Conservation (phyloP, 495 filamentous ascomycete species). For the Hamigera avellanea region DNA sequence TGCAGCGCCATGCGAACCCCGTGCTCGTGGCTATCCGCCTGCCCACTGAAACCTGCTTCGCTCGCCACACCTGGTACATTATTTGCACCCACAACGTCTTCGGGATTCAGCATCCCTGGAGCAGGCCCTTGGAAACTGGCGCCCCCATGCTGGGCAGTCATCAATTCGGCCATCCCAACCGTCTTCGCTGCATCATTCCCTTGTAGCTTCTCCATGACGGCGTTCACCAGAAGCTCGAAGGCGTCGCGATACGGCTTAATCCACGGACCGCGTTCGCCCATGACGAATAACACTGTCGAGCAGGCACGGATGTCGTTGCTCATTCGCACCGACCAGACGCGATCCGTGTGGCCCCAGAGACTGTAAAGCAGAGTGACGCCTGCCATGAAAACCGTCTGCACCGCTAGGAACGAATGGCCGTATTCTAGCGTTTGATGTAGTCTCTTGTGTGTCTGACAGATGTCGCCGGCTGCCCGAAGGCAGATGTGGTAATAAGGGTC, state of each 20-base stretch:
- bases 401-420: constrained; percentile 42
- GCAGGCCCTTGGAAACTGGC: constrained; percentile 5
- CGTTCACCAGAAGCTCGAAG: constrained; percentile 40
- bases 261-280: constrained; percentile 40
- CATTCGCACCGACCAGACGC: constrained; percentile 40
- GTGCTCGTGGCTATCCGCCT: constrained; percentile 15
- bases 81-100: constrained; percentile 9
- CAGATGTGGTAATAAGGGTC: constrained; percentile 41
- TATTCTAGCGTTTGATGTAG: constrained; percentile 41
- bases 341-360: constrained; percentile 32
- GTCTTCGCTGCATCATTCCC: constrained; percentile 25
- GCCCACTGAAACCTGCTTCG: background rate
- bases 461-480: constrained; percentile 37
- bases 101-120: constrained; percentile 8
- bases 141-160: constrained; percentile 25
- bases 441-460: constrained; percentile 42
- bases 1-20: constrained; percentile 34
- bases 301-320: constrained; percentile 45
- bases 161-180: constrained; percentile 30
- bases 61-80: constrained; percentile 5
- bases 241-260: constrained; percentile 45
- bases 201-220: constrained; percentile 42
- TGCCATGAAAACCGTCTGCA: constrained; percentile 45
- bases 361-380: constrained; percentile 42
- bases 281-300: constrained; percentile 41